Base-by-base conservation (phyloP, 306 rosid genomes). In the Phaseolus lunatus region DNA sequence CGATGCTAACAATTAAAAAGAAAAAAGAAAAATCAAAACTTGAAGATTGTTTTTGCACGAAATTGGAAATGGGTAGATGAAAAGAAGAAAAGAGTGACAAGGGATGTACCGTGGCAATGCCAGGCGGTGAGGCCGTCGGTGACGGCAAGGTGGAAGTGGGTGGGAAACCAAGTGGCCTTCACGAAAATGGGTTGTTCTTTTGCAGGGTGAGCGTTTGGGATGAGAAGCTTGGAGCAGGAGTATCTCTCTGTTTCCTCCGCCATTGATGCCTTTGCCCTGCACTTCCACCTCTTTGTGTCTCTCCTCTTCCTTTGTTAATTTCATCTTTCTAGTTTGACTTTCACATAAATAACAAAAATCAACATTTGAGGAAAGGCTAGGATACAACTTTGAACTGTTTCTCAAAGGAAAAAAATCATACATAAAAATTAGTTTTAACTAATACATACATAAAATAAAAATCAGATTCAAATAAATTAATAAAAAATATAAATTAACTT, bases 91-190 rank as follows among this genome's bases (percentile, higher is more conserved):
- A 65, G 63, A 65, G 31, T 4, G 2, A 58, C 64, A 76, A 22
- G 48, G 16, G 22, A 18, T 29, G 45, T 75, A 91, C 97, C 88
- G 52, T 80, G 75, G 90, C 91, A 90, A 63, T 85, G 31, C 97
- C 97, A 95, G 66, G 95, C 88, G 53, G 86, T 37, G 84, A 45
- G 83, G 67, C 89, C 95, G 22, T 92, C 93, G 72, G 97, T 87
- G 74, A 95, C 78, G 78, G 88, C 78, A 77, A 95, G 95, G 66
- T 88, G 77, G 71, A 95, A 95, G 72, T 70, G 90, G 37, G 86
- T 67, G 15, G 49, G 67, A 48, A 81, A 86, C 96, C 96, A 92
- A 10, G 87, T 87, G 9, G 89, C 95, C 80, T 92, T 92, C 39
- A 90, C 86, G 86, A 85, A 92, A 75, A 95, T 82, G 64, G 90